Percentiles rank a stretch among this genome's conserved stretches.
Conservation (phyloP, 257 asterid genomes). For the Jasminum sambac region DNA sequence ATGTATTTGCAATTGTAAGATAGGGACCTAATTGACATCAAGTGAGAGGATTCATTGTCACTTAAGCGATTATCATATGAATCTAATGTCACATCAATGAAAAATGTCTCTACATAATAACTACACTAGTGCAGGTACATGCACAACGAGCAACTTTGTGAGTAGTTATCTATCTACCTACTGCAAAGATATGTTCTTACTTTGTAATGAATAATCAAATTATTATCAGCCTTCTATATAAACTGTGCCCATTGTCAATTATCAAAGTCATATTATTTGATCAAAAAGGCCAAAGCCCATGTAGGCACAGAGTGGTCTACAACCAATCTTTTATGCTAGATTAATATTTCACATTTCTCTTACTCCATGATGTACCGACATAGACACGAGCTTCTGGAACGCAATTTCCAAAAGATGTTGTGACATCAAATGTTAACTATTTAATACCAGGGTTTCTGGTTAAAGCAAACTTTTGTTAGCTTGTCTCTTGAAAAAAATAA, state of each 20-base stretch:
- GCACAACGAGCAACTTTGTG: background rate
- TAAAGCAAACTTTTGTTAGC: no score
- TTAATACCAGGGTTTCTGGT: no score
- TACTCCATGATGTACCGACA: background rate
- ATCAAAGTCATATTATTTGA: no score
- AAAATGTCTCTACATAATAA: background rate
- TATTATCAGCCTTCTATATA: background rate
- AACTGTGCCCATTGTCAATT: background rate
- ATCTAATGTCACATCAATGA: background rate
- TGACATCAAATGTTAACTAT: no score
- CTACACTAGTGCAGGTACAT: conserved; percentile 9
- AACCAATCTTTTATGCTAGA: background rate
- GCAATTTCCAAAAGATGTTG: no score
- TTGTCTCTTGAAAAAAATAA: no score
- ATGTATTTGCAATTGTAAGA: conserved; percentile 20
- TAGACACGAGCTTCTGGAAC: no score
- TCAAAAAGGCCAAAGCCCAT: background rate
- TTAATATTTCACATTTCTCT: background rate
- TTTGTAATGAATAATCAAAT: background rate
- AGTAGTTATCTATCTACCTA: background rate
- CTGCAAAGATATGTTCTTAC: background rate
- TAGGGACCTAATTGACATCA: conserved; percentile 28
- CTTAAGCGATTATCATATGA: background rate
- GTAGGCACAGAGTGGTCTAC: background rate
- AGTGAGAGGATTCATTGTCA: background rate